These are phyloP conservation scores for Plantago coronopus DNA, from an alignment of 305 asterid genomes.

Conservation along the genomic window DNA sequence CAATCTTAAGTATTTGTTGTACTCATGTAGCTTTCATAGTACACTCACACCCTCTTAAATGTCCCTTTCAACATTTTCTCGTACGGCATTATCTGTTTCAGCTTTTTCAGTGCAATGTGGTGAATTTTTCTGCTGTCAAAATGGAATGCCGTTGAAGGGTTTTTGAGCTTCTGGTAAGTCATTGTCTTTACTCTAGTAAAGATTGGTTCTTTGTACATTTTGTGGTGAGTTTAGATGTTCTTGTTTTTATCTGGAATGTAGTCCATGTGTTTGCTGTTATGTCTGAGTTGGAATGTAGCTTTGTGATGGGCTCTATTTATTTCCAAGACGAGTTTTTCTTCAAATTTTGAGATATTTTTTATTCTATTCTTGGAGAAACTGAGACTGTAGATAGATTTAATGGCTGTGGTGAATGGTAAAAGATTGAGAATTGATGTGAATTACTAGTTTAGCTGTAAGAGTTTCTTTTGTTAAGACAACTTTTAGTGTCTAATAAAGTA, in stretches of 20 bases:
- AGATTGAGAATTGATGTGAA: neutral
- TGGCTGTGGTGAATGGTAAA: neutral
- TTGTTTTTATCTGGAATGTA: conserved; percentile 19
- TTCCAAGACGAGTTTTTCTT: neutral
- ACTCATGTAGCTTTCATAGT: neutral
- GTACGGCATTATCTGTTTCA: conserved; percentile 15
- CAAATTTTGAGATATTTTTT: neutral
- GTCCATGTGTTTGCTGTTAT: neutral
- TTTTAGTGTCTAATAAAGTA: too few relatives aligned
- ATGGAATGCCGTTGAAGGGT: conserved; percentile 52
- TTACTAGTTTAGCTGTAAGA: neutral
- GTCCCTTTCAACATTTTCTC: conserved; percentile 25
- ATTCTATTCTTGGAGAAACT: neutral
- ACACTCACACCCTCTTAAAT: neutral
- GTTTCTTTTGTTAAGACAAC: too few relatives aligned
- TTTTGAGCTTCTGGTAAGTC: conserved; percentile 48
- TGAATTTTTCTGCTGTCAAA: conserved; percentile 43
- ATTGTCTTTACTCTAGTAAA: conserved; percentile 13
- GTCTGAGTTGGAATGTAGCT: conserved; percentile 1
- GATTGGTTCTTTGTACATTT: conserved; percentile 2
- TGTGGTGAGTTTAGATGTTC: neutral
- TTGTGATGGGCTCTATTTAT: neutral
- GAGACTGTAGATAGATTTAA: neutral
- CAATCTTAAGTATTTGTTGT: neutral
- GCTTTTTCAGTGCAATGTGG: conserved; percentile 33